Evolutionary conservation across 257 asterid genomes (phyloP).

Genomic region (Petunia axillaris): DNA sequence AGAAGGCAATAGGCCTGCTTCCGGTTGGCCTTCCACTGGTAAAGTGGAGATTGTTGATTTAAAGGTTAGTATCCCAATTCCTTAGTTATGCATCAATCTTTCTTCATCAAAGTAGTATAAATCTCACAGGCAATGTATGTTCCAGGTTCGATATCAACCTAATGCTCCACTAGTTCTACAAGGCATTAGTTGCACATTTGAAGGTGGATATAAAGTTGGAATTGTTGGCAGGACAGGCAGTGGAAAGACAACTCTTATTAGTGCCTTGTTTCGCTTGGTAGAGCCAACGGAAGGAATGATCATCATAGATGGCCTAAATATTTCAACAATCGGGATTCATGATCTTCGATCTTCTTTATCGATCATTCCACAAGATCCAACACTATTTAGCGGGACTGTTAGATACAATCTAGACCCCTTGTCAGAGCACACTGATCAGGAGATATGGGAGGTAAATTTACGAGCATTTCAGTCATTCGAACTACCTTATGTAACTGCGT

Average conservation of each 20-base stretch:
- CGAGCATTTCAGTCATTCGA: no score
- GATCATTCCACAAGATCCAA: slow-evolving; percentile 48
- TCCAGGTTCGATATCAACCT: slow-evolving; percentile 39
- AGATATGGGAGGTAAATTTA: slow-evolving; percentile 41
- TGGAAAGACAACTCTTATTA: slow-evolving; percentile 45
- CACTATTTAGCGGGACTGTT: slow-evolving; percentile 37
- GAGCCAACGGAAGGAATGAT: slow-evolving; percentile 43
- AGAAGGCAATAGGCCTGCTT: slow-evolving; percentile 30
- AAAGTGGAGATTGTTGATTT: slow-evolving; percentile 37
- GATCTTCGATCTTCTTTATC: slow-evolving; percentile 36
- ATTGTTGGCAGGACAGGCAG: slow-evolving; percentile 50
- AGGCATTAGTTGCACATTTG: slow-evolving; percentile 38
- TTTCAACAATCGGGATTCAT: slow-evolving; percentile 35
- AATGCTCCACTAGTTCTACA: slow-evolving; percentile 39
- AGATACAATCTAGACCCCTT: slow-evolving; percentile 43
- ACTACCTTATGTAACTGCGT: neutral
- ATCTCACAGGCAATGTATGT: no score
- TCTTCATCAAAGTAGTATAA: neutral
- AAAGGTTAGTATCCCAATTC: slow-evolving; percentile 30
- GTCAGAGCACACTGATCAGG: slow-evolving; percentile 36
- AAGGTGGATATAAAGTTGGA: slow-evolving; percentile 44
- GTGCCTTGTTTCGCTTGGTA: slow-evolving; percentile 40
- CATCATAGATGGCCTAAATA: slow-evolving; percentile 33
- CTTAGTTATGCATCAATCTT: neutral
- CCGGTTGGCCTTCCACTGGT: slow-evolving; percentile 38